Conservation (phyloP, 495 filamentous ascomycete species). For the Neurospora discreta region DNA sequence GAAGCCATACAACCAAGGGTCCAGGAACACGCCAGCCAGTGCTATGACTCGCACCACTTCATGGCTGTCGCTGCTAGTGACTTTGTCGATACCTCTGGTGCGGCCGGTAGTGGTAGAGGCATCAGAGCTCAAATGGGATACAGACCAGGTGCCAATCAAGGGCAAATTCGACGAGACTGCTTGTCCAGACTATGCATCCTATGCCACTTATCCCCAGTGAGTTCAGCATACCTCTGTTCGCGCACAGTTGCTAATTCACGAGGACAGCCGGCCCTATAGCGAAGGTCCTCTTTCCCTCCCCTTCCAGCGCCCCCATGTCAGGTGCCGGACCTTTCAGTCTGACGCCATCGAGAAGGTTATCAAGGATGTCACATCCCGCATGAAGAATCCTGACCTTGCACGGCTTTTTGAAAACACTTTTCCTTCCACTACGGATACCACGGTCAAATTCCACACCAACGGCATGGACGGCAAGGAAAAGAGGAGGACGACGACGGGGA, state of each 20-base stretch:
- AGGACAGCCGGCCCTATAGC: slow-evolving; percentile 60
- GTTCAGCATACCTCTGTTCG: neutral
- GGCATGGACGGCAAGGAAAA: slow-evolving; percentile 27
- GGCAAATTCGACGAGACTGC: slow-evolving; percentile 15
- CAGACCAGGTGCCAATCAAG: slow-evolving; percentile 14
- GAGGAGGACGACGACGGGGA: slow-evolving; percentile 4
- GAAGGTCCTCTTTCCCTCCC: slow-evolving; percentile 69
- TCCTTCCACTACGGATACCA: slow-evolving; percentile 90
- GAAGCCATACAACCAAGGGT: neutral
- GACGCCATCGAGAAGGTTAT: slow-evolving; percentile 82
- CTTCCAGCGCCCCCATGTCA: slow-evolving; percentile 71
- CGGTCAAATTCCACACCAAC: slow-evolving; percentile 52
- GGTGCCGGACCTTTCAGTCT: slow-evolving; percentile 84
- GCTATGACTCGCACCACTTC: neutral
- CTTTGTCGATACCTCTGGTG: slow-evolving; percentile 6
- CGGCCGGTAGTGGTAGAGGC: slow-evolving; percentile 2
- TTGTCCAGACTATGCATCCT: slow-evolving; percentile 44
- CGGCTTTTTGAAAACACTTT: slow-evolving; percentile 96
- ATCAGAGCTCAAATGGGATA: slow-evolving; percentile 5
- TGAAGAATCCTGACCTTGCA: slow-evolving; percentile 82
- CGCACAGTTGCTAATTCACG: neutral
- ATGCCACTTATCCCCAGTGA: slow-evolving; percentile 37
- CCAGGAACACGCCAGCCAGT: neutral
- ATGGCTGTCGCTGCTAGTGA: slow-evolving; percentile 8
- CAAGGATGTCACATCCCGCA: slow-evolving; percentile 60